Evolutionary conservation across 805 yeast genomes (phyloP).

Genomic region (Starmera caribaea): DNA sequence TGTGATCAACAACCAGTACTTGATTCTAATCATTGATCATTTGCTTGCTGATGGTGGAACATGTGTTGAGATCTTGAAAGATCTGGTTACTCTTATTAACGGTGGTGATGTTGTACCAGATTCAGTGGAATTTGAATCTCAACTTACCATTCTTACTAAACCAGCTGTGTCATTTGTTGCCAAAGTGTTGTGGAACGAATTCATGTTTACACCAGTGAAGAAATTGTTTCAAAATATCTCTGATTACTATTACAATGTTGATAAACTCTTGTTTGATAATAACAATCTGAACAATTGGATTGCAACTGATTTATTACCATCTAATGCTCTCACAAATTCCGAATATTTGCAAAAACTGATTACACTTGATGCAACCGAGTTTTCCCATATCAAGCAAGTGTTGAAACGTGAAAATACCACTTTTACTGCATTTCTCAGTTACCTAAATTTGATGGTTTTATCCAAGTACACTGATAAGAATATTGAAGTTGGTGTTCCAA

Average conservation of each 20-base stretch:
- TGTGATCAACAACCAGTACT: background rate
- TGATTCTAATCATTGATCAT: background rate
- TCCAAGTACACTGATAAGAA: background rate
- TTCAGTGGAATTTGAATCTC: background rate
- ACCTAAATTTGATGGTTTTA: background rate
- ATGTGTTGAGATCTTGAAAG: background rate
- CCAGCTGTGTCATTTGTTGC: background rate
- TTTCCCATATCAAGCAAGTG: background rate
- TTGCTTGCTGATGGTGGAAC: background rate
- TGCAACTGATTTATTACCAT: background rate
- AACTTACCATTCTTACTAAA: background rate
- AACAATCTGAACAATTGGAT: background rate
- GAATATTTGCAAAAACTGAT: slow-evolving; percentile 2
- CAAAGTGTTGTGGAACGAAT: background rate
- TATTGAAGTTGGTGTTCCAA: slow-evolving; percentile 2
- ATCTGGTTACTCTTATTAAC: background rate
- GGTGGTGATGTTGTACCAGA: background rate
- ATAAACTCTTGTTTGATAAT: background rate
- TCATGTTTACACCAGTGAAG: background rate
- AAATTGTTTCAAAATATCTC: background rate
- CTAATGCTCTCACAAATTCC: background rate
- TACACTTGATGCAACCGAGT: background rate
- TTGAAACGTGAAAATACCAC: slow-evolving; percentile 1
- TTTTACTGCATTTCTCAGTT: slow-evolving; percentile 3
- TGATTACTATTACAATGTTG: background rate